phyloP scores from a whole-genome alignment of 139 green algal species.

The Deuterostichococcus epilithicus region DNA sequence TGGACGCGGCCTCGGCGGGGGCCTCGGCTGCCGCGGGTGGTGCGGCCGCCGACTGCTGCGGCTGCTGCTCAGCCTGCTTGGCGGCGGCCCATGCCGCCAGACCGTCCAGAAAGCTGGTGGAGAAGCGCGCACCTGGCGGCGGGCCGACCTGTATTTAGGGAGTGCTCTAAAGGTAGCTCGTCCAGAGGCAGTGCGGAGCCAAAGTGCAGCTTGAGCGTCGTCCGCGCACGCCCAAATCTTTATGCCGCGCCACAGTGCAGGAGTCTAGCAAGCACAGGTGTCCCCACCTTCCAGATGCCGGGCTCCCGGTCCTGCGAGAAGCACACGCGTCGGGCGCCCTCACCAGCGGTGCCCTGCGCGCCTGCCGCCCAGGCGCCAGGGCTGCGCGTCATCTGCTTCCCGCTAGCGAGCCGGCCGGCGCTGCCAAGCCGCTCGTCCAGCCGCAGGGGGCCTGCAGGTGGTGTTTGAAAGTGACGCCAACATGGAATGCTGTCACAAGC shows the following conservation, averaged over 20 bases:
- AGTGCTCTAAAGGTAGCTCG: too few species aligned
- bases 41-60: background rate
- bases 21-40: background rate
- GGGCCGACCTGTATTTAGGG: constrained; percentile 14
- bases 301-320: background rate
- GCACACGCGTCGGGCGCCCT: background rate
- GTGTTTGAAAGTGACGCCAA: too few species aligned
- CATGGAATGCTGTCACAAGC: too few species aligned
- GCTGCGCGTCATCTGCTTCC: background rate
- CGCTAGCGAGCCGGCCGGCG: background rate
- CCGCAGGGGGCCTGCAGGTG: too few species aligned
- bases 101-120: constrained; percentile 2
- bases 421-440: too few species aligned
- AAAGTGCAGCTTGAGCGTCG: too few species aligned
- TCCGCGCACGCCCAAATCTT: too few species aligned
- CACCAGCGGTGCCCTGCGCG: background rate
- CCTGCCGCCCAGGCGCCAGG: background rate
- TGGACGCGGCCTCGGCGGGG: too few species aligned
- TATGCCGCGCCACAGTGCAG: too few species aligned
- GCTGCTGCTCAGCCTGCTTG: constrained; percentile 1
- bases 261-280: too few species aligned
- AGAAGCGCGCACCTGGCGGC: constrained; percentile 10
- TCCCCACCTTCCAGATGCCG: constrained; percentile 3
- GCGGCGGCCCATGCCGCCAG: constrained; percentile 9
- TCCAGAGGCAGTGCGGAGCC: too few species aligned